Percentiles rank a stretch among this genome's conserved stretches.
Conservation (phyloP, 2,329 filamentous ascomycete species). For the Coniochaeta sp. region DNA sequence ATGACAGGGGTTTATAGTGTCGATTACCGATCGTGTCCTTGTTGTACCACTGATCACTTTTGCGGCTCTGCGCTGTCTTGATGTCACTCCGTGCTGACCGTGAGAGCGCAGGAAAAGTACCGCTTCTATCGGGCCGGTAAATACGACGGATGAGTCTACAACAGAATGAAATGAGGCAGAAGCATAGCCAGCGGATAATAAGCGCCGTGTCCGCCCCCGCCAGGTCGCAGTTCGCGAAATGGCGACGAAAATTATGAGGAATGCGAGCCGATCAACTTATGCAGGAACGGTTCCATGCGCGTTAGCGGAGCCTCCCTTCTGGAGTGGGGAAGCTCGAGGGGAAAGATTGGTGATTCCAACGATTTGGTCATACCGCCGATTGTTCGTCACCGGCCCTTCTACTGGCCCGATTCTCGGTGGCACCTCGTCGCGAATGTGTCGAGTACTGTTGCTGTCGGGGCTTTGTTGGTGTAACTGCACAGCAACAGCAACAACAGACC, state of each 20-base stretch:
- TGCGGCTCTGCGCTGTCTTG: background rate
- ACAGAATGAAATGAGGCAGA: too few species aligned
- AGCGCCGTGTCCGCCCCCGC: too few species aligned
- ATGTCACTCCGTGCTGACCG: background rate
- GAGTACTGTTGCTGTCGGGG: too few species aligned
- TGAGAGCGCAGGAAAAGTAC: background rate
- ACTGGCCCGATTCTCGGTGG: background rate
- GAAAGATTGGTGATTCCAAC: background rate
- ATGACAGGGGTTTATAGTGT: too few species aligned
- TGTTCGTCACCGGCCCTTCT: background rate
- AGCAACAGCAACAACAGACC: too few species aligned
- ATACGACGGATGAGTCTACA: too few species aligned
- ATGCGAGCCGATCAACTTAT: background rate
- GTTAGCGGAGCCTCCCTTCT: background rate
- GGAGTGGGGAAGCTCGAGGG: too few species aligned
- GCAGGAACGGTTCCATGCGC: background rate
- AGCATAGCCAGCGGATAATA: background rate
- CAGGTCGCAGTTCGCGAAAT: too few species aligned
- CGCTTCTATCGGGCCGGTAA: background rate
- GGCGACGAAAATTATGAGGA: background rate
- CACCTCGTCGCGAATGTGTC: background rate
- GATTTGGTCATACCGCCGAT: background rate
- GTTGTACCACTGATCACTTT: too few species aligned
- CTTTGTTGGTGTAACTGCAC: background rate
- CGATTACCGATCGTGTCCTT: too few species aligned